Conservation (phyloP, 345 rosid genomes). For the Hibiscus tridactylites region DNA sequence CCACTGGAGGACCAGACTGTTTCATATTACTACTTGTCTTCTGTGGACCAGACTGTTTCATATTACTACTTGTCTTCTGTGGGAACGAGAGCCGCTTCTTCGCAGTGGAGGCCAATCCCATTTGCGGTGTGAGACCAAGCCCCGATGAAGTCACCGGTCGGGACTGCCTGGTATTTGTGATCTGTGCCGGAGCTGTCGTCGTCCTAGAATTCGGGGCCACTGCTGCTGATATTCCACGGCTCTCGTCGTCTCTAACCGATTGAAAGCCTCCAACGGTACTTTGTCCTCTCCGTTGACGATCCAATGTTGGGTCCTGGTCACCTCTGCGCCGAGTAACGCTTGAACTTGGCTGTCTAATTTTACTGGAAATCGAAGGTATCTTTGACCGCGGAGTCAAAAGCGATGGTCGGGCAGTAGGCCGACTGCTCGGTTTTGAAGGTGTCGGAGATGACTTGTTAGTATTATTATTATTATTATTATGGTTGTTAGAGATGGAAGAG, state of each 20-base stretch:
- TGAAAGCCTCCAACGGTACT: constrained; percentile 37
- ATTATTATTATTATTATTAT: constrained; percentile 7
- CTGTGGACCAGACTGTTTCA: constrained; percentile 39
- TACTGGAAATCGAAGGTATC: constrained; percentile 27
- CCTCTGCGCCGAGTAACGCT: constrained; percentile 30
- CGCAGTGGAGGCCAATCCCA: constrained; percentile 21
- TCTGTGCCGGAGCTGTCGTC: constrained; percentile 22
- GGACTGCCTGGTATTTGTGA: constrained; percentile 27
- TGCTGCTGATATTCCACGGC: constrained; percentile 37
- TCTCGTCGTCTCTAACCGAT: constrained; percentile 39
- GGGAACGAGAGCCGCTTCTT: constrained; percentile 54
- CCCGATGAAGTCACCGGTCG: constrained; percentile 24
- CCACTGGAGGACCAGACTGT: constrained; percentile 38
- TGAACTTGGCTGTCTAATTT: constrained; percentile 31
- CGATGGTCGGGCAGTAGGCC: constrained; percentile 27
- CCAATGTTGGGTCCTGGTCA: constrained; percentile 33
- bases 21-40: constrained; percentile 35
- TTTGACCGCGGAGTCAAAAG: constrained; percentile 42
- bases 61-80: constrained; percentile 27
- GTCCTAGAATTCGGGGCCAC: constrained; percentile 13
- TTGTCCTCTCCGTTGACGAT: constrained; percentile 33
- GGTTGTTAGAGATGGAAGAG: not conserved
- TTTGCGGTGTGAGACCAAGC: constrained; percentile 22
- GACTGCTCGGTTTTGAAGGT: constrained; percentile 28
- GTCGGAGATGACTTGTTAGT: constrained; percentile 30